Evolutionary conservation across 495 filamentous ascomycete genomes (phyloP), one percentile per base, ranked within the genome.

Genomic region (Xylaria curta): DNA sequence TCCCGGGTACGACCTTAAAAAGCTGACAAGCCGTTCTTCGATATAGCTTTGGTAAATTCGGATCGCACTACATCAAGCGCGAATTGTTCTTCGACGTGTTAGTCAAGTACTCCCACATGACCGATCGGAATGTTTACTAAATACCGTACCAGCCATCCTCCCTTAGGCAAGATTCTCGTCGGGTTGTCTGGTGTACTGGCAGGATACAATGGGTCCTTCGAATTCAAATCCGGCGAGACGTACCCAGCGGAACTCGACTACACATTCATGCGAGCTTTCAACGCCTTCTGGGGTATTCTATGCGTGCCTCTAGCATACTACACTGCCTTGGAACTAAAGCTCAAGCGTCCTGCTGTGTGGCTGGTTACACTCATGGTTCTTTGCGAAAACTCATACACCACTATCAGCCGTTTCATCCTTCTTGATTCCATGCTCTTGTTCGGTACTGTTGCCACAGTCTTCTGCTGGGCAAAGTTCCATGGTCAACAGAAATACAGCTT

Each of bases 1-100:
- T 74, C 61, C 13, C n/a, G 17, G 54, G 15, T 67, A 47, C 51
- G 46, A 46, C 65, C 53, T 12, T 31, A 3, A 46, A 54, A 69
- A 63, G 74, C 82, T 84, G 72, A 82, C 78, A 15, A 60, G 28
- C 51, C 64, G 33, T 49, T 71, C 62, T 56, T 73, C 61, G 75
- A 74, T 71, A 71, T 79, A 97, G 94, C 81, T 99, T 99, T 82
- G 96, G 96, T 76, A 99, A 99, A 82, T 99, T 99, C 82, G 96
- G 96, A 71, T 98, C 95, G 75, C 95, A 99, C 82, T 99, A 99
- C 78, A 88, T 99, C 70, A 98, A 99, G 78, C 93, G 95, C 76
- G 97, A 98, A 82, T 97, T 98, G 85, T 99, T 98, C 88, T 99
- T 99, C 84, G 96, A 99, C 87, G 96, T 98, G 44, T 83, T 78